Percentiles rank a stretch among this genome's conserved stretches.
Conservation (phyloP, 202 grass and related monocot species). For the Panicum hallii region DNA sequence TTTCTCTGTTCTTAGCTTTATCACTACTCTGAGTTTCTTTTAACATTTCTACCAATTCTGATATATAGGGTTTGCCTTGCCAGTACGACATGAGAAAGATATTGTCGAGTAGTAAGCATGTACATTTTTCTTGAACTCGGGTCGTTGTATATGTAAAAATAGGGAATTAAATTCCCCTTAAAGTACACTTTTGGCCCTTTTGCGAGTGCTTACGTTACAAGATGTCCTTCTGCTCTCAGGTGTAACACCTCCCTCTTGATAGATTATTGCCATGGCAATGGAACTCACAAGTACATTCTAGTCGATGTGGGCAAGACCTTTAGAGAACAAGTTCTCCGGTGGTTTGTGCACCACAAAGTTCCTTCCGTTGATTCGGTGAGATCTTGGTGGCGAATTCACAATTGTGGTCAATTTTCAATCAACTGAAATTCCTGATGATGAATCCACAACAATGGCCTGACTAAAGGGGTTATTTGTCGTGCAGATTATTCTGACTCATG, state of each 20-base stretch:
- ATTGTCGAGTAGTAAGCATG: no score
- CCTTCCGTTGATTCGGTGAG: conserved; percentile 61
- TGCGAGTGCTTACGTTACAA: neutral
- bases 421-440: neutral
- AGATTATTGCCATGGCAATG: conserved; percentile 51
- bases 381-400: neutral
- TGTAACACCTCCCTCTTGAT: conserved; percentile 73
- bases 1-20: neutral
- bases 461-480: neutral
- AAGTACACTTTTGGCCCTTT: no score
- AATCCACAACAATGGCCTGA: neutral
- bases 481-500: conserved; percentile 81
- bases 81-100: no score
- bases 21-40: neutral
- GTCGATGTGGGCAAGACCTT: conserved; percentile 69
- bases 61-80: no score
- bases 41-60: neutral
- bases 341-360: conserved; percentile 66
- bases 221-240: conserved; percentile 36
- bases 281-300: conserved; percentile 56
- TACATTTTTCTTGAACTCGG: neutral
- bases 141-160: neutral
- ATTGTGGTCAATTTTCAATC: neutral
- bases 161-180: neutral
- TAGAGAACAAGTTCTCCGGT: conserved; percentile 69